Evolutionary conservation across 805 yeast species (phyloP), one percentile per base, ranked within the genome.

Genomic region (Candida sanyiensis): DNA sequence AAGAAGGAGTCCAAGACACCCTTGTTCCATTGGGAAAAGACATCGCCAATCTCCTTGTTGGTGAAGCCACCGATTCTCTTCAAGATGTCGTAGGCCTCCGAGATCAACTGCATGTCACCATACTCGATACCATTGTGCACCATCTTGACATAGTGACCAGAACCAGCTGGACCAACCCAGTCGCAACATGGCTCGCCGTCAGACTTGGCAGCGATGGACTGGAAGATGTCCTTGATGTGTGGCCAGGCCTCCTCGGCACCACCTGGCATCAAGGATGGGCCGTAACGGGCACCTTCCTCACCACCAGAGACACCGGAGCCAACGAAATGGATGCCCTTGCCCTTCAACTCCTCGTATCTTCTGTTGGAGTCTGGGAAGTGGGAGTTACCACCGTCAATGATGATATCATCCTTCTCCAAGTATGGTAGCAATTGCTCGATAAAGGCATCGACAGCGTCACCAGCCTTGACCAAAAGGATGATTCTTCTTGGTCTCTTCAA

Each of bases 251-350:
- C 96, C 56, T 72, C 76, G 62, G 87, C 84, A 64, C 98, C 98
- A 80, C 98, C 98, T 57, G 98, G 98, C 98, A 90, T 90, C 67
- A 90, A 77, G 48, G 97, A 89, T 48, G 98, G 98, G 61, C 98
- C 98, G 69, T 84, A 77, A 72, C 98, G 86, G 58, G 98, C 98
- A 76, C 98, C 98, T 67, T 90, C 98, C 72, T 90, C 98, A 75
- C 98, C 98, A 70, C 98, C 98, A 55, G 97, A 90, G 50, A 93
- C 97, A 83, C 98, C 98, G 47, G 96, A 89, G 60, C 98, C 98
- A 49, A 90, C 97, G 55, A 87, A 93, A 51, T 77, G 70, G 61
- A 89, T 80, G 31, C 95, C 97, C 75, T 90, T 80, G 42, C 67
- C 72, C 66, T 83, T 79, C 64, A 90, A 77, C 63, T 88, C 95